Conservation (phyloP, 352 stramenopile genomes). For the Globisporangium middletonii region DNA sequence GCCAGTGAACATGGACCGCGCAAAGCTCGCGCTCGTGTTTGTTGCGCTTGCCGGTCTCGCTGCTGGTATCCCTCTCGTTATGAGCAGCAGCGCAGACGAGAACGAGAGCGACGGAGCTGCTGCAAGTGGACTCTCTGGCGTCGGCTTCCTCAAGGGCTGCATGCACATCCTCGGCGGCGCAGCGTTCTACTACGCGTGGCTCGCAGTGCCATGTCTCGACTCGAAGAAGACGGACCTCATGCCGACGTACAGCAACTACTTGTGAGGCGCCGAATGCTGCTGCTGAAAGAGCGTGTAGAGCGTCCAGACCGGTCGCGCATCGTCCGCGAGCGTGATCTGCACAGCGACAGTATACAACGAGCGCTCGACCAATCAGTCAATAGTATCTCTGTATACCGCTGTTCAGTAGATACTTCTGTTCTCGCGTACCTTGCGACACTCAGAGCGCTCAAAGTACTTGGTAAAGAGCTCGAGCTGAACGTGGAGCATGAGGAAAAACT, state of each 20-base stretch:
- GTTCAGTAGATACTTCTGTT: not conserved
- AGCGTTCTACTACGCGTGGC: conserved; percentile 76
- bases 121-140: conserved; percentile 26
- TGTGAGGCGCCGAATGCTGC: conserved; percentile 26
- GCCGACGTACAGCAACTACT: conserved; percentile 50
- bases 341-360: not conserved
- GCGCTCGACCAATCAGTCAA: not conserved
- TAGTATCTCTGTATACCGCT: not conserved
- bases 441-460: conserved; percentile 40
- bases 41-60: conserved; percentile 34
- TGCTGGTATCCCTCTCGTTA: conserved; percentile 30
- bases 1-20: conserved; percentile 49
- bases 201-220: conserved; percentile 68
- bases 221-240: conserved; percentile 83
- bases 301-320: conserved; percentile 26
- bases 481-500: conserved; percentile 27
- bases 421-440: conserved; percentile 31
- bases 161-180: conserved; percentile 65
- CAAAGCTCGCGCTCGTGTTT: conserved; percentile 41
- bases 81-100: not conserved
- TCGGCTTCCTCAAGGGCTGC: conserved; percentile 55
- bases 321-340: conserved; percentile 25
- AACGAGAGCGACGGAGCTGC: not conserved
- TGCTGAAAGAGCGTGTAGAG: conserved; percentile 33
- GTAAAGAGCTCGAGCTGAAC: conserved; percentile 46